phyloP scores from a whole-genome alignment of 1,139 yeast genomes.

The Geotrichum australiense region DNA sequence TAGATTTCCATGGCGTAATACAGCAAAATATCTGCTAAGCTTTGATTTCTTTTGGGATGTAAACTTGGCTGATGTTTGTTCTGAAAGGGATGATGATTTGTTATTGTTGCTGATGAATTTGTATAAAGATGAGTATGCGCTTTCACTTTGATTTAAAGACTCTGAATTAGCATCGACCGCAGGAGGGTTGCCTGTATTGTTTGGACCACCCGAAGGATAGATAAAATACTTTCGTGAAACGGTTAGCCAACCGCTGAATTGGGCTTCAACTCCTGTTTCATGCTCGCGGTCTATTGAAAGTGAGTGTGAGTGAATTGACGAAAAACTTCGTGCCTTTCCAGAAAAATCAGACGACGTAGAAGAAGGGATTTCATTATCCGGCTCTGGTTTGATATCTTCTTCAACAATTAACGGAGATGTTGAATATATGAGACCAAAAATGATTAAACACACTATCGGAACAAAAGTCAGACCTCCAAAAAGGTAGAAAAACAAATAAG shows the following conservation, averaged over 20 bases:
- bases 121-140: slow-evolving; percentile 55
- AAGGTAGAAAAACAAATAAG: slow-evolving; percentile 41
- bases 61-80: slow-evolving; percentile 5
- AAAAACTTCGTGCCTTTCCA: slow-evolving; percentile 14
- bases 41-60: slow-evolving; percentile 21
- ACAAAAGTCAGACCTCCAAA: slow-evolving; percentile 77
- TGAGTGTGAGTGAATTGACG: slow-evolving; percentile 17
- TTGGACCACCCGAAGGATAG: slow-evolving; percentile 35
- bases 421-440: too few relatives aligned
- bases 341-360: neutral
- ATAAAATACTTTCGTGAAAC: slow-evolving; percentile 70
- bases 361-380: neutral
- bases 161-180: slow-evolving; percentile 28
- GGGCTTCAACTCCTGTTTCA: slow-evolving; percentile 57
- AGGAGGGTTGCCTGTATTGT: slow-evolving; percentile 28
- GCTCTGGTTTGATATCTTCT: neutral
- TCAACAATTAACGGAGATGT: slow-evolving; percentile 6
- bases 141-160: slow-evolving; percentile 38
- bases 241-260: slow-evolving; percentile 72
- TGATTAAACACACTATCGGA: slow-evolving; percentile 44
- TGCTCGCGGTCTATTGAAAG: slow-evolving; percentile 42
- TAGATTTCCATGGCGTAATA: slow-evolving; percentile 68
- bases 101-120: slow-evolving; percentile 43
- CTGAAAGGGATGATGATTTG: slow-evolving; percentile 15
- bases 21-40: slow-evolving; percentile 33